phyloP scores from a whole-genome alignment of 192 early-diverging fungal genomes.

The Rhizoclosmatium globosum region DNA sequence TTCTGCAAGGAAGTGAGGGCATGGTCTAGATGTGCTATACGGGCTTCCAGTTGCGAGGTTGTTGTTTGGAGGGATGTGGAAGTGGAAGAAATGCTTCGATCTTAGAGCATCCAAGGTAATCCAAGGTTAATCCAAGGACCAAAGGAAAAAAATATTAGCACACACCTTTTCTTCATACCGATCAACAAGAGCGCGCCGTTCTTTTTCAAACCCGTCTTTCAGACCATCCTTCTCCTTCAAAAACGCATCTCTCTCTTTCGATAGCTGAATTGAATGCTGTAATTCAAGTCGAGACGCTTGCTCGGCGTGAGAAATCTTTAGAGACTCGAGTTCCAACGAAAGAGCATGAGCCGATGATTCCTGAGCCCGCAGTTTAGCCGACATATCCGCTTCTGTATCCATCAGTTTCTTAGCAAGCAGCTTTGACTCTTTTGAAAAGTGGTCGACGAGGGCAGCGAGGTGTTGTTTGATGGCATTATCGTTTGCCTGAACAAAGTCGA shows the following conservation, averaged over 20 bases:
- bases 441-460: constrained; percentile 56
- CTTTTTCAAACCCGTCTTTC: background rate
- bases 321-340: background rate
- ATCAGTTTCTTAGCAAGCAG: background rate
- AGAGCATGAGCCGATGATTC: background rate
- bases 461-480: constrained; percentile 60
- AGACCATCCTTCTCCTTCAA: background rate
- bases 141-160: background rate
- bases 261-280: background rate
- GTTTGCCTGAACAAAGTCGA: constrained; percentile 55
- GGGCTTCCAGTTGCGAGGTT: constrained; percentile 44
- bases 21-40: constrained; percentile 41
- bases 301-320: constrained; percentile 39
- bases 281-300: constrained; percentile 41
- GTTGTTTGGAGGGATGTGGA: constrained; percentile 38
- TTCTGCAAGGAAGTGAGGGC: constrained; percentile 3
- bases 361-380: background rate
- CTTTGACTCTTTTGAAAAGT: constrained; percentile 33
- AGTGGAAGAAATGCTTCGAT: constrained; percentile 33
- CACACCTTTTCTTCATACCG: background rate
- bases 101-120: constrained; percentile 9
- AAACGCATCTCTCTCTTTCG: background rate
- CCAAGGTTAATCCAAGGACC: background rate
- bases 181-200: background rate
- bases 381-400: background rate